Percentiles rank a stretch among this genome's conserved stretches.
phyloP scores from a whole-genome alignment of 805 yeast species.

The Yamadazyma sp. region DNA sequence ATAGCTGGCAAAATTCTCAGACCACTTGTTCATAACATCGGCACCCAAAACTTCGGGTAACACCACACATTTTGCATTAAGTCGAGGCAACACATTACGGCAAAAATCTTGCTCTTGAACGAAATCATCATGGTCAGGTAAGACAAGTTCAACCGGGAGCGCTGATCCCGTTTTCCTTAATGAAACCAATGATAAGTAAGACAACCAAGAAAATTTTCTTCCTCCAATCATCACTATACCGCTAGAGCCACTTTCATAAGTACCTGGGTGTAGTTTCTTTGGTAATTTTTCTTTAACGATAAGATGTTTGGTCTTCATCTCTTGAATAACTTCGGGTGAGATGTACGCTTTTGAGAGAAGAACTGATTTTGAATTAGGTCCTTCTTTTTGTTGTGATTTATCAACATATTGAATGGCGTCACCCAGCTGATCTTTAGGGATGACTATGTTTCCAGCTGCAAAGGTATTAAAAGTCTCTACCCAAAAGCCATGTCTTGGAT shows the following conservation, averaged over 20 bases:
- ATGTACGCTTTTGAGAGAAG: conserved; percentile 28
- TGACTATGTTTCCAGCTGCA: conserved; percentile 18
- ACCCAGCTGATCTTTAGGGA: conserved; percentile 16
- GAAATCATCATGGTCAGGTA: conserved; percentile 35
- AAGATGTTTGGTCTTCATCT: conserved; percentile 23
- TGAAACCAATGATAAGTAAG: conserved; percentile 31
- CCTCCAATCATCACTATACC: conserved; percentile 41
- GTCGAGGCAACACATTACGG: conserved; percentile 55
- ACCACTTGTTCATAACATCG: conserved; percentile 39
- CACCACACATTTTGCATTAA: conserved; percentile 68
- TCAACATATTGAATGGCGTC: conserved; percentile 24
- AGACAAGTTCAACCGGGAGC: conserved; percentile 39
- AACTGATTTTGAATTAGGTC: conserved; percentile 23
- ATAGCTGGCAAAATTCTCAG: conserved; percentile 53
- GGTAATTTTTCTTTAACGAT: conserved; percentile 25
- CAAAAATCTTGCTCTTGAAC: conserved; percentile 45
- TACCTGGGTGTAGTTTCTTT: conserved; percentile 16
- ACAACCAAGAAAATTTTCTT: conserved; percentile 34
- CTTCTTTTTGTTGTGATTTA: conserved; percentile 18
- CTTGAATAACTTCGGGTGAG: conserved; percentile 22
- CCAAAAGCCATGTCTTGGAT: conserved; percentile 29
- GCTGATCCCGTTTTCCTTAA: conserved; percentile 38
- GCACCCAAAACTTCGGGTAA: conserved; percentile 51
- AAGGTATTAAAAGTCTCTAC: conserved; percentile 24
- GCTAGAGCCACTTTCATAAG: conserved; percentile 23